Evolutionary conservation across 768 basidiomycete species (phyloP).

Genomic region (Astraeus odoratus): DNA sequence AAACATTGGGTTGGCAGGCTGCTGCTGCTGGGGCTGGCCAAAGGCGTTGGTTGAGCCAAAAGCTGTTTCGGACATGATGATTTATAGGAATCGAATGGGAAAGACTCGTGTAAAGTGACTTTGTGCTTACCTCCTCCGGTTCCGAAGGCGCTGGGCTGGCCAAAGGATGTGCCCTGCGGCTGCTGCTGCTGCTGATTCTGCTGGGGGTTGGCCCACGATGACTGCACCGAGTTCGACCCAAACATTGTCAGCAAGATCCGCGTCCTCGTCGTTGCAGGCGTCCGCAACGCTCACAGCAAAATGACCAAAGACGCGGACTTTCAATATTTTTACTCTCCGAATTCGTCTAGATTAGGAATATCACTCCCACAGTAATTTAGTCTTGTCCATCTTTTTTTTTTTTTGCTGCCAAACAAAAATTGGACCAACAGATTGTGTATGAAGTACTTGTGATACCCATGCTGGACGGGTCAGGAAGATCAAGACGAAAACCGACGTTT

Average conservation of each 20-base stretch:
- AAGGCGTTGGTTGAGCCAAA: conserved; percentile 52
- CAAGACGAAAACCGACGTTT: conserved; percentile 52
- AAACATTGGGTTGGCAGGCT: conserved; percentile 76
- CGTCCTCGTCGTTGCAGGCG: conserved; percentile 21
- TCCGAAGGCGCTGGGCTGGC: conserved; percentile 64
- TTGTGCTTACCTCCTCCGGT: conserved; percentile 38
- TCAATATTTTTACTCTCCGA: conserved; percentile 14
- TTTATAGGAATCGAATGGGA: conserved; percentile 19
- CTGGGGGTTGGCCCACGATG: conserved; percentile 64
- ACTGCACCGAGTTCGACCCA: conserved; percentile 40
- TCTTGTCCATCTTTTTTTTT: too few relatives aligned
- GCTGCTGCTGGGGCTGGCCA: conserved; percentile 55
- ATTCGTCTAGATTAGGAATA: conserved; percentile 14
- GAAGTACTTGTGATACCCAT: conserved; percentile 25
- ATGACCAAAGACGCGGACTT: conserved; percentile 16
- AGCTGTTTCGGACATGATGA: conserved; percentile 30
- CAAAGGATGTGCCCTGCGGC: conserved; percentile 53
- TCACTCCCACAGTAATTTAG: conserved; percentile 17
- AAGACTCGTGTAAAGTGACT: conserved; percentile 19
- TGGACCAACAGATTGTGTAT: not conserved
- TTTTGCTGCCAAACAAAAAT: conserved; percentile 13
- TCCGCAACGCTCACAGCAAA: conserved; percentile 7
- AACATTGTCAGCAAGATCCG: conserved; percentile 46
- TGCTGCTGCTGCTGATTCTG: conserved; percentile 53
- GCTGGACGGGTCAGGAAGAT: conserved; percentile 41